Base-by-base conservation (phyloP, 306 rosid species). In the Cyamopsis tetragonoloba region DNA sequence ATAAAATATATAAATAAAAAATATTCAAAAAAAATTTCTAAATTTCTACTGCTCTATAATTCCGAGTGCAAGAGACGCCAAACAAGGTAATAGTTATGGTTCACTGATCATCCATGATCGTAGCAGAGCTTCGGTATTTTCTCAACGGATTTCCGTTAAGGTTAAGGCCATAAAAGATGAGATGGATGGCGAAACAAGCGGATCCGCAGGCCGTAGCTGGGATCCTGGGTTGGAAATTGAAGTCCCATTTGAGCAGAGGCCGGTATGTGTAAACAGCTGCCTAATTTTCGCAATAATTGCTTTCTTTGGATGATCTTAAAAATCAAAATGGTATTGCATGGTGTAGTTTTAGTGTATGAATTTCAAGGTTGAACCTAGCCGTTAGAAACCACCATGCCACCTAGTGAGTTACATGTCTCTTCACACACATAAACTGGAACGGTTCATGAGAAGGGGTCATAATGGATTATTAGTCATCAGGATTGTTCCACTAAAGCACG, bases 171-270 rank as follows among this genome's bases (percentile, higher is more conserved):
- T 88, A 68, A 84, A 75, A 64, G 95, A 86, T 74, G 96, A 79
- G 79, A 84, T 57, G 51, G 84, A 77, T 7, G 97, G 96, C 24
- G 96, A 59, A 75, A 84, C 82, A 24, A 83, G 91, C 6, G 87
- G 89, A 44, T 89, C 84, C 57, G 87, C 80, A 1, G 89, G 96
- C 34, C 86, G 74, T 54, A 93, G 87, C 73, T 93, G 97, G 96
- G 89, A 93, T 41, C 95, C 96, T 6, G 92, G 87, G 47, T 65
- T 87, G 82, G 97, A 93, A 81, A 79, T 90, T 56, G 99, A 80
- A 71, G 95, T 93, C 80, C 96, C 99, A 26, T 93, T 81, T 61
- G 96, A 93, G 70, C 99, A 88, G 82, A 88, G 97, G 54, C 97
- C 95, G 89, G 96, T 90, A 88, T 17, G 84, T 82, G 3, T 26